Percentiles rank a stretch among this genome's conserved stretches.
Conservation (phyloP, 2,329 filamentous ascomycete genomes). For the Didymella glomerata region DNA sequence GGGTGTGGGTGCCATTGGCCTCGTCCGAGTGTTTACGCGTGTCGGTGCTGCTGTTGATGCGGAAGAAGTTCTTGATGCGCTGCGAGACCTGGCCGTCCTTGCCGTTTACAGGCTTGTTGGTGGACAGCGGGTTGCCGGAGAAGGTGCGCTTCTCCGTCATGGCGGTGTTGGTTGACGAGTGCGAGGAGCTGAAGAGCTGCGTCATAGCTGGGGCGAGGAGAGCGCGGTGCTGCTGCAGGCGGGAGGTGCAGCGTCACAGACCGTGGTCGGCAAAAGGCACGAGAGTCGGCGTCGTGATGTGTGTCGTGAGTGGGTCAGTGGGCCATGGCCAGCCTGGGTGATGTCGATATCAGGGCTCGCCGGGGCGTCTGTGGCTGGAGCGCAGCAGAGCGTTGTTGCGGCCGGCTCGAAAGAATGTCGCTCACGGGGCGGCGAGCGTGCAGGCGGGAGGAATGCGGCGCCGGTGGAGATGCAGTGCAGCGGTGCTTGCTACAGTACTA, state of each 20-base stretch:
- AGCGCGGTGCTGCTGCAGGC: conserved; percentile 7
- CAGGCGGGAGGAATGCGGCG: conserved; percentile 2
- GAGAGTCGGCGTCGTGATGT: conserved; percentile 23
- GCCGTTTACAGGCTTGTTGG: conserved; percentile 58
- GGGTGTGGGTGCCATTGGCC: conserved; percentile 49
- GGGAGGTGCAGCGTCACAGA: conserved; percentile 17
- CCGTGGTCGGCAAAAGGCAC: conserved; percentile 4
- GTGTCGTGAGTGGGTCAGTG: conserved; percentile 41
- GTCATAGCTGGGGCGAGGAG: conserved; percentile 46
- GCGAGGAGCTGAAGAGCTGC: conserved; percentile 54
- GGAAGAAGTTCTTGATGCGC: conserved; percentile 75
- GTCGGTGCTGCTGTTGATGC: conserved; percentile 66
- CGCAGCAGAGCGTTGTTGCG: conserved; percentile 22
- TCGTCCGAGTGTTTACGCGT: conserved; percentile 52
- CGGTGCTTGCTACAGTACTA: not conserved
- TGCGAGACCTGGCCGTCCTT: conserved; percentile 66
- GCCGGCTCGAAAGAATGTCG: conserved; percentile 39
- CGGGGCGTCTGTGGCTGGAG: conserved; percentile 36
- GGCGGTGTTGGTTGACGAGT: conserved; percentile 47
- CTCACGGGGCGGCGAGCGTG: conserved; percentile 22
- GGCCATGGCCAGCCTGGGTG: conserved; percentile 41
- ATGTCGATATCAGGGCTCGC: conserved; percentile 31
- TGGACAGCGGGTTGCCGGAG: conserved; percentile 55
- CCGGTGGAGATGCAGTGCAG: not conserved
- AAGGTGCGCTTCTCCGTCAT: conserved; percentile 60